Evolutionary conservation across 2,329 filamentous ascomycete species (phyloP).

Genomic region (Aphanocladium album): DNA sequence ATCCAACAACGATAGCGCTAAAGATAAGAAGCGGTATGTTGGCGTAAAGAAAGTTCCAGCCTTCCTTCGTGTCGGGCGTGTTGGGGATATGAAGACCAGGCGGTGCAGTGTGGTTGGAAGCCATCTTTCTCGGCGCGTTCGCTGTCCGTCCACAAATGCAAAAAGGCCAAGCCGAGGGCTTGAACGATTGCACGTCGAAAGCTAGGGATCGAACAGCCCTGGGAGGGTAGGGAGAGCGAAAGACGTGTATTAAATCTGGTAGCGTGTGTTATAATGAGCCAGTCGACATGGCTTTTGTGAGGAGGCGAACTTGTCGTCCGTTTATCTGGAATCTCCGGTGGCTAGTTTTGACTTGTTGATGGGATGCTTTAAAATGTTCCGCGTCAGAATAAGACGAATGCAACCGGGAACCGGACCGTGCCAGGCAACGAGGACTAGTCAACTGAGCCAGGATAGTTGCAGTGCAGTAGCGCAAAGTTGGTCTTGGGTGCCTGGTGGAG

Average conservation of each 20-base stretch:
- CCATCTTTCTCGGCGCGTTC: background rate
- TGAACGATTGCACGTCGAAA: background rate
- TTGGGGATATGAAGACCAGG: background rate
- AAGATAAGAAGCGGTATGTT: constrained; percentile 6
- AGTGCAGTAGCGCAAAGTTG: background rate
- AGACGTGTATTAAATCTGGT: background rate
- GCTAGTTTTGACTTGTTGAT: background rate
- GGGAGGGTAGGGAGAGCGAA: background rate
- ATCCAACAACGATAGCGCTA: background rate
- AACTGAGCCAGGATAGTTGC: background rate
- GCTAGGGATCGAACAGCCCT: background rate
- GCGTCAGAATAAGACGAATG: background rate
- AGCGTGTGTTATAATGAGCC: background rate
- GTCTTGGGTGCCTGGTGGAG: background rate
- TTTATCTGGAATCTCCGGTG: background rate
- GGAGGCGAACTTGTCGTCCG: background rate
- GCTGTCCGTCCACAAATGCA: background rate
- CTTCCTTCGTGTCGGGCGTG: constrained; percentile 7
- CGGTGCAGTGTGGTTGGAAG: background rate
- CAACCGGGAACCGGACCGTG: background rate
- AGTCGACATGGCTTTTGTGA: background rate
- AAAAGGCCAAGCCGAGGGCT: background rate
- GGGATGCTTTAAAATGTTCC: background rate
- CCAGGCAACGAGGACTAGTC: background rate
- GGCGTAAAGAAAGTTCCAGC: constrained; percentile 6